Evolutionary conservation across 352 stramenopile genomes (phyloP).

Genomic region (Globisporangium middletonii): DNA sequence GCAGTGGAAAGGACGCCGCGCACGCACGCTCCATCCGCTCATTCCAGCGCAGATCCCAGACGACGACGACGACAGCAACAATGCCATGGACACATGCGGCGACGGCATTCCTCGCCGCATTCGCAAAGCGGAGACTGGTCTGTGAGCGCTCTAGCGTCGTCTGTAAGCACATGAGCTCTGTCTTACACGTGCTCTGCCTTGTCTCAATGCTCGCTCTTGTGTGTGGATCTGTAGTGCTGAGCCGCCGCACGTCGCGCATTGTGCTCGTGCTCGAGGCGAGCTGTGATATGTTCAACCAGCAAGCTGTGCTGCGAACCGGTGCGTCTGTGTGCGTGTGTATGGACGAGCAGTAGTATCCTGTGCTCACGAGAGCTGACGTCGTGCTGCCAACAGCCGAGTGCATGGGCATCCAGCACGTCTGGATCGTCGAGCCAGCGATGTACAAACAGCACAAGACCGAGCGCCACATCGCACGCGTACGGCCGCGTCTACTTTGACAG

Average conservation of each 20-base stretch:
- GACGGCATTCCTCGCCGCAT: constrained; percentile 11
- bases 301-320: constrained; percentile 28
- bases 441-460: constrained; percentile 27
- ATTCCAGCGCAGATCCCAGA: constrained; percentile 20
- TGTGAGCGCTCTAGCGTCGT: neutral
- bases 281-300: constrained; percentile 33
- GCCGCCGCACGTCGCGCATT: constrained; percentile 25
- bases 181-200: too few relatives aligned
- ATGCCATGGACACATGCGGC: constrained; percentile 12
- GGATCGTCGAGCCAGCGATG: constrained; percentile 27
- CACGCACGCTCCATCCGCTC: constrained; percentile 14
- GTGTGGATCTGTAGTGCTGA: constrained; percentile 20
- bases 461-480: constrained; percentile 23
- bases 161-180: too few relatives aligned
- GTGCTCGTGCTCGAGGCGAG: constrained; percentile 36
- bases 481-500: neutral
- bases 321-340: neutral
- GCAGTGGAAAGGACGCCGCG: constrained; percentile 12
- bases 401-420: constrained; percentile 84
- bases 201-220: neutral
- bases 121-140: constrained; percentile 28
- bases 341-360: neutral
- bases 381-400: constrained; percentile 1
- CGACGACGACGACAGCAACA: constrained; percentile 8
- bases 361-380: too few relatives aligned